phyloP scores from a whole-genome alignment of 495 filamentous ascomycete genomes.

The Xylaria grammica region DNA sequence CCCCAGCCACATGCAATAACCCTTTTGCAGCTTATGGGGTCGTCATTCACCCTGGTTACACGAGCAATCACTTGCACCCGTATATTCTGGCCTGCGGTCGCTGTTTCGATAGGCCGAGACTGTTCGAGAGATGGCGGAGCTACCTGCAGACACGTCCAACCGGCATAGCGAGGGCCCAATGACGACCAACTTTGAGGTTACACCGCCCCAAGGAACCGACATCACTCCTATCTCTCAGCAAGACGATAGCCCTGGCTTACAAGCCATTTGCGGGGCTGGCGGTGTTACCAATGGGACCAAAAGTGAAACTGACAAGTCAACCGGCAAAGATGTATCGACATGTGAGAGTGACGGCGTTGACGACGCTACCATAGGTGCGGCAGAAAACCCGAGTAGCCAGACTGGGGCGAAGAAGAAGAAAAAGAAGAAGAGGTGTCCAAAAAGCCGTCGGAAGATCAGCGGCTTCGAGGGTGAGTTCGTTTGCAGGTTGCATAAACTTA shows the following conservation, averaged over 20 bases:
- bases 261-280: slow-evolving; percentile 7
- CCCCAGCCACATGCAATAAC: not conserved
- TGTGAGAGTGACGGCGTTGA: not conserved
- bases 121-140: slow-evolving; percentile 27
- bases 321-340: slow-evolving; percentile 13
- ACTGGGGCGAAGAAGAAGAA: slow-evolving; percentile 31
- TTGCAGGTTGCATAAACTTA: not conserved
- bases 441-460: slow-evolving; percentile 38
- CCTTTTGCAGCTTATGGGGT: not conserved
- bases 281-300: slow-evolving; percentile 6
- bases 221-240: not conserved
- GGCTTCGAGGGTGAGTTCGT: slow-evolving; percentile 51
- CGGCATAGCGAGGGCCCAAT: slow-evolving; percentile 20
- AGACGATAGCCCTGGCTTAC: not conserved
- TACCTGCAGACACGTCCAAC: slow-evolving; percentile 20
- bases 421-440: slow-evolving; percentile 39
- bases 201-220: slow-evolving; percentile 12
- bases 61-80: not conserved
- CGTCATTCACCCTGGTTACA: not conserved
- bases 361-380: slow-evolving; percentile 4
- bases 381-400: not conserved
- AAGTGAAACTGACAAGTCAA: slow-evolving; percentile 1
- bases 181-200: not conserved
- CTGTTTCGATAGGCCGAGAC: slow-evolving; percentile 15
- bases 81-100: slow-evolving; percentile 17